These are phyloP conservation scores for Rhizopus delemar DNA, from an alignment of 371 early-diverging fungal genomes.

Conservation along the genomic window DNA sequence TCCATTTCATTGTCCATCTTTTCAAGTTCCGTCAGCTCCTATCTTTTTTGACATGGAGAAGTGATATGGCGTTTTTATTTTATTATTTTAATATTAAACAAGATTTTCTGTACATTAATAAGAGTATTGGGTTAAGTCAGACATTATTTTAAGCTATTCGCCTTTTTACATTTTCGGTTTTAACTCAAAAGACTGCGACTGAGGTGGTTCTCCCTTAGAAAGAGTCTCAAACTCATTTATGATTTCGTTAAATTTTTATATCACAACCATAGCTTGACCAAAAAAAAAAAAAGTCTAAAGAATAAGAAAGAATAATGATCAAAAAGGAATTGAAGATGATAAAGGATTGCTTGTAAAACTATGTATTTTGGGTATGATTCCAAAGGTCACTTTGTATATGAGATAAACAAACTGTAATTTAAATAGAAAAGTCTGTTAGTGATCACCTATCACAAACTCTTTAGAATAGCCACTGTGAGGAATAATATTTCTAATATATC, in stretches of 20 bases:
- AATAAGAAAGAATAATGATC: no score
- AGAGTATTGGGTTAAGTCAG: slow-evolving; percentile 42
- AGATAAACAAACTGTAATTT: slow-evolving; percentile 2
- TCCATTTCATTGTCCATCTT: not conserved
- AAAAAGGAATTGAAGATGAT: no score
- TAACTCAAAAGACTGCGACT: slow-evolving; percentile 29
- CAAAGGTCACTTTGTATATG: no score
- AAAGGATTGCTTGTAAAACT: no score
- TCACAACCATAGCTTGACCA: no score
- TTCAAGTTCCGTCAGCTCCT: slow-evolving; percentile 17
- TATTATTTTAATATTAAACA: slow-evolving; percentile 10
- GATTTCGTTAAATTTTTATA: no score
- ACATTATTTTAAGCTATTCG: slow-evolving; percentile 47
- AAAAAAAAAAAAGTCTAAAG: no score
- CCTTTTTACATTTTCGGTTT: slow-evolving; percentile 57
- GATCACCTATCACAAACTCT: slow-evolving; percentile 19
- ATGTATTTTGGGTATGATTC: no score
- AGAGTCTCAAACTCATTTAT: slow-evolving; percentile 26
- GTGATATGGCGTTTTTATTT: no score
- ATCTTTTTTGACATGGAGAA: slow-evolving; percentile 2
- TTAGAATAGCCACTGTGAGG: slow-evolving; percentile 34
- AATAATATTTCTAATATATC: slow-evolving; percentile 7
- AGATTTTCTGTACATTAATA: slow-evolving; percentile 45
- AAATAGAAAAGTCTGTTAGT: not conserved
- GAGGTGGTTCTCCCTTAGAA: slow-evolving; percentile 53